Evolutionary conservation across 768 basidiomycete genomes (phyloP), one percentile per base, ranked within the genome.

Genomic region (Pleurotus sapidus): DNA sequence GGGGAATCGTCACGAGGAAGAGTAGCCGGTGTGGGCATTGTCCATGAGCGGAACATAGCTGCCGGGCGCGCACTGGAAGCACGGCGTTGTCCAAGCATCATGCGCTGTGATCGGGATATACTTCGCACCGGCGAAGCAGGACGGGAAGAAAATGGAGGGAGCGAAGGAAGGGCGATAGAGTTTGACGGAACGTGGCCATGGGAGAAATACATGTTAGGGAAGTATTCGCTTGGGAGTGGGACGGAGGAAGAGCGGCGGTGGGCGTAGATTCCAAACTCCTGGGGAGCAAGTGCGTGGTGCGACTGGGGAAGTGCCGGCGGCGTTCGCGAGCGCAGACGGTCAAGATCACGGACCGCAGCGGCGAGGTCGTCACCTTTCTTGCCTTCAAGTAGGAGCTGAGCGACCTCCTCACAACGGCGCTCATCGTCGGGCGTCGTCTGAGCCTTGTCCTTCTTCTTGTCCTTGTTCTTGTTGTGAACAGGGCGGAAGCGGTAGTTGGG

Each of bases 301-400:
- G 27, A 17, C 57, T 30, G 63, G 58, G 12, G 59, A 59, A 38
- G 58, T 55, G 53, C 55, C 30, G 46, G 56, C 3, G 50, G 60
- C 23, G 63, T 55, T 39, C 64, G 23, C 23, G 59, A 43, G 57
- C 72, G 67, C 46, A 63, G 59, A 45, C 69, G 63, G 56, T 88
- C 86, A 9, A 86, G 73, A 58, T 68, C 67, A n/a, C 81, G 76
- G 14, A 88, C 78, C 1, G 85, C 86, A 47, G 74, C 78, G 0
- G 84, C 84, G 30, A 89, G 81, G 61, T 86, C 80, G 25, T 85
- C 83, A 39, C 87, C 87, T 66, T 87, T 88, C 70, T 84, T 88
- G 2, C 88, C 88, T 45, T 84, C 81, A 1, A 89, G 75, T 0
- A 89, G 72, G 5, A 89, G 69, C 58, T 80, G 78, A 0, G 87